Conservation (phyloP, 257 asterid species). For the Lithospermum erythrorhizon region DNA sequence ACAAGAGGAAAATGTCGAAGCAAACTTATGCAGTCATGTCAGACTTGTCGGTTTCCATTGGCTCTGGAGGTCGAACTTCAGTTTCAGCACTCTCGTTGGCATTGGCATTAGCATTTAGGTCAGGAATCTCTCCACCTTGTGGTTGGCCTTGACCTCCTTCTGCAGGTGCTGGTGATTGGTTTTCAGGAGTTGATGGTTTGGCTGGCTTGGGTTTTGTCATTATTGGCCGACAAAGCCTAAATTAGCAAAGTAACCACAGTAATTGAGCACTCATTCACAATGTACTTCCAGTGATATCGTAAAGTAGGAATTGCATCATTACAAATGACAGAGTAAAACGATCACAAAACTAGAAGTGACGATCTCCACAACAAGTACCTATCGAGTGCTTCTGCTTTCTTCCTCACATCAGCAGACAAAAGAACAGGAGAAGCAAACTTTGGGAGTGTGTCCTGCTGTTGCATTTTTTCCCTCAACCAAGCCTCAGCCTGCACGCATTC, state of each 20-base stretch:
- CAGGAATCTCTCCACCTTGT: constrained; percentile 25
- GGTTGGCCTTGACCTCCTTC: constrained; percentile 52
- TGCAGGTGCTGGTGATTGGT: constrained; percentile 41
- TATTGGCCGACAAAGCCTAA: constrained; percentile 75
- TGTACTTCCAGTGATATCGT: background rate
- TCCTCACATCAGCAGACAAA: constrained; percentile 44
- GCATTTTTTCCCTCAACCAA: constrained; percentile 60
- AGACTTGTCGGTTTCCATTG: constrained; percentile 65
- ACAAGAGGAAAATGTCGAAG: no score
- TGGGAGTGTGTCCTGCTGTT: constrained; percentile 62
- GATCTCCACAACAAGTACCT: no score
- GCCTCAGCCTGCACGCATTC: constrained; percentile 71
- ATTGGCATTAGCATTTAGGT: constrained; percentile 12
- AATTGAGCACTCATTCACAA: background rate
- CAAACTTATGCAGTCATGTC: constrained; percentile 17
- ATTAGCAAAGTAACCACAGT: background rate
- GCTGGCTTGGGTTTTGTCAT: constrained; percentile 84
- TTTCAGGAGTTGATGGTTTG: constrained; percentile 56
- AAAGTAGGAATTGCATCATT: background rate
- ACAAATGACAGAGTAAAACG: no score
- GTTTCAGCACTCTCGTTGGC: constrained; percentile 17
- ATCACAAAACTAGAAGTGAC: no score
- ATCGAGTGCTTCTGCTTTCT: constrained; percentile 60
- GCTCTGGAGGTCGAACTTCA: constrained; percentile 35
- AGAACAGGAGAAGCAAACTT: constrained; percentile 50